Evolutionary conservation across 495 filamentous ascomycete species (phyloP).

Genomic region (Penicillium crystallinum): DNA sequence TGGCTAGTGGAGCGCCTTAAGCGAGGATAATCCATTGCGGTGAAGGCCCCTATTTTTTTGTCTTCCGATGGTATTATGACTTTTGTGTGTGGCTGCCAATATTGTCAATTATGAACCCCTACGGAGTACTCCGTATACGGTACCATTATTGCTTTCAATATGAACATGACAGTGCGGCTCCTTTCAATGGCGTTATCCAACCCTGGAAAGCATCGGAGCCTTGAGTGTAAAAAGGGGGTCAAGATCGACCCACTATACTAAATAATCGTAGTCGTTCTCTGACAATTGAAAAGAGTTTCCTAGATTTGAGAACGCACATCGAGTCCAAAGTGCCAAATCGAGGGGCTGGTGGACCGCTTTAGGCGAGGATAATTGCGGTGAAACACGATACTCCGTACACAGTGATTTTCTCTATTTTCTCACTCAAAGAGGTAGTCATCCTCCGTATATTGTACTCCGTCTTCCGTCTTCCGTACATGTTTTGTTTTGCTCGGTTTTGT

Average conservation of each 20-base stretch:
- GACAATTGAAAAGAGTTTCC: background rate
- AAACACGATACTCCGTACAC: background rate
- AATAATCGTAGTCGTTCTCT: background rate
- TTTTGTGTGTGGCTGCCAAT: background rate
- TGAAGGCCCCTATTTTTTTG: conserved; percentile 6
- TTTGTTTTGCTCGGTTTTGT: background rate
- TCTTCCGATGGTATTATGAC: background rate
- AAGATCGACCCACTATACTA: background rate
- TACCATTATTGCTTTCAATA: too few species aligned
- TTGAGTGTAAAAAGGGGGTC: background rate
- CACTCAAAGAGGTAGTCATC: too few species aligned
- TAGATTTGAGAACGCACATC: background rate
- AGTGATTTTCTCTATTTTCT: background rate
- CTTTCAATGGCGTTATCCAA: too few species aligned
- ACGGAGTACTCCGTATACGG: background rate
- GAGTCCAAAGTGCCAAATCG: background rate
- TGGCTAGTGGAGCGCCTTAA: conserved; percentile 12
- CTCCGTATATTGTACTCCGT: too few species aligned
- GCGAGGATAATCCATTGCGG: conserved; percentile 13
- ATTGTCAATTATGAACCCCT: background rate
- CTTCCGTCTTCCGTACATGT: too few species aligned
- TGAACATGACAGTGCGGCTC: background rate
- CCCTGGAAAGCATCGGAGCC: too few species aligned
- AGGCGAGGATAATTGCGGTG: conserved; percentile 9
- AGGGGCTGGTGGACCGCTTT: background rate